Evolutionary conservation across 1,284 basidiomycete genomes (phyloP).

Genomic region (Taiwanofungus camphoratus): DNA sequence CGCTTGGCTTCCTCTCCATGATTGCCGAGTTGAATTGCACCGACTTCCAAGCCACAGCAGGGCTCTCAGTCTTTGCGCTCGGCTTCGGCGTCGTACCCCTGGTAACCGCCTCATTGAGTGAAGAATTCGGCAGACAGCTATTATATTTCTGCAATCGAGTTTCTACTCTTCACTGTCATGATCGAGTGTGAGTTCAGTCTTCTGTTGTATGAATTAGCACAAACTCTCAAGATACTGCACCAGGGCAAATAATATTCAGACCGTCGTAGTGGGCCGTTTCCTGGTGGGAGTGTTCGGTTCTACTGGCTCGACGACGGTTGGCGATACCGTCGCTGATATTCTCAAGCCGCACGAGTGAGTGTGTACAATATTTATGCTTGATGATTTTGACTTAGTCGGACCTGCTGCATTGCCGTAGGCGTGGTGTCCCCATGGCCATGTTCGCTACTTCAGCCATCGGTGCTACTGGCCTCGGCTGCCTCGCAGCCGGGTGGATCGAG

Average conservation of each 20-base stretch:
- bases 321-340: conserved; percentile 72
- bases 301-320: conserved; percentile 71
- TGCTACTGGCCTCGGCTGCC: conserved; percentile 59
- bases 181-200: conserved; percentile 46
- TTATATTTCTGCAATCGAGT: conserved; percentile 61
- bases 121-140: conserved; percentile 71
- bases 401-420: no score
- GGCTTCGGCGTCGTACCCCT: conserved; percentile 72
- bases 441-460: conserved; percentile 54
- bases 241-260: conserved; percentile 63
- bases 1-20: conserved; percentile 58
- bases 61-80: conserved; percentile 54
- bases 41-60: conserved; percentile 53
- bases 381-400: no score
- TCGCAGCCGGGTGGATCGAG: conserved; percentile 68
- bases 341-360: conserved; percentile 54
- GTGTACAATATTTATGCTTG: no score
- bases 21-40: conserved; percentile 57
- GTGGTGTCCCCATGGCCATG: conserved; percentile 68
- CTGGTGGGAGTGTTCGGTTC: conserved; percentile 66
- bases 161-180: conserved; percentile 56
- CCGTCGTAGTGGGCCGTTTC: conserved; percentile 63
- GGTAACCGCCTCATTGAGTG: conserved; percentile 67
- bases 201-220: neutral
- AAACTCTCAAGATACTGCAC: neutral